phyloP scores from a whole-genome alignment of 2,329 filamentous ascomycete genomes.

The Aspergillus sp. region DNA sequence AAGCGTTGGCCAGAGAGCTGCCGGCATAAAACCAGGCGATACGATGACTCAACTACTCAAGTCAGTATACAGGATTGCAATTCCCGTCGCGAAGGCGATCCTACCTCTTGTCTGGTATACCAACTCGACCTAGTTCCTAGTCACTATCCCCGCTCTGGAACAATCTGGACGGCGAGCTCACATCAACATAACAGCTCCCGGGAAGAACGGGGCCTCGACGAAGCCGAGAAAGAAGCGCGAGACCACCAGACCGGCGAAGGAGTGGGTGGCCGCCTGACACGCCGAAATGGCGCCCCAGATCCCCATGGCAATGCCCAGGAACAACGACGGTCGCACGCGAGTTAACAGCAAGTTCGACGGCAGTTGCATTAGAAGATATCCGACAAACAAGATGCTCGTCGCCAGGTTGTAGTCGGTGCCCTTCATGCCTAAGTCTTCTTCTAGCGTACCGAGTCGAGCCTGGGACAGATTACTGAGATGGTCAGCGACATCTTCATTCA shows the following conservation, averaged over 20 bases:
- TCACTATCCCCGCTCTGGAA: neutral
- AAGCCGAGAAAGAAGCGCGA: conserved; percentile 44
- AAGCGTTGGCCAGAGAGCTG: conserved; percentile 51
- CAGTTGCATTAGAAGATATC: conserved; percentile 62
- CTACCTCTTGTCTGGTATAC: conserved; percentile 61
- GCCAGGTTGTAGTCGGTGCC: conserved; percentile 59
- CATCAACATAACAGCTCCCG: conserved; percentile 63
- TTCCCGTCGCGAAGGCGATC: conserved; percentile 41
- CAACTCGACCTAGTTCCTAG: conserved; percentile 54
- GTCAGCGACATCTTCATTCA: neutral
- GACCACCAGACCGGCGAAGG: conserved; percentile 42
- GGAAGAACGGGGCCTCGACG: conserved; percentile 53
- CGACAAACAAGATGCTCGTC: conserved; percentile 57
- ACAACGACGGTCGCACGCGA: conserved; percentile 53
- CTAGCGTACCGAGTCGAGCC: conserved; percentile 54
- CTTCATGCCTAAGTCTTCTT: conserved; percentile 54
- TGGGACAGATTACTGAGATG: conserved; percentile 50
- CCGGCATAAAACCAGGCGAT: conserved; percentile 52
- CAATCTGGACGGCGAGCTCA: conserved; percentile 1
- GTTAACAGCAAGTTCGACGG: conserved; percentile 61
- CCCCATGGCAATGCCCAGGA: conserved; percentile 46
- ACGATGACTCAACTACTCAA: conserved; percentile 43
- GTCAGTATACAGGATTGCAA: conserved; percentile 45
- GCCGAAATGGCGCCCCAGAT: conserved; percentile 37
- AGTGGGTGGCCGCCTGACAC: conserved; percentile 36